These are phyloP conservation scores for Hymenoscyphus scutula DNA, from an alignment of 2,329 filamentous ascomycete species.

Conservation along the genomic window DNA sequence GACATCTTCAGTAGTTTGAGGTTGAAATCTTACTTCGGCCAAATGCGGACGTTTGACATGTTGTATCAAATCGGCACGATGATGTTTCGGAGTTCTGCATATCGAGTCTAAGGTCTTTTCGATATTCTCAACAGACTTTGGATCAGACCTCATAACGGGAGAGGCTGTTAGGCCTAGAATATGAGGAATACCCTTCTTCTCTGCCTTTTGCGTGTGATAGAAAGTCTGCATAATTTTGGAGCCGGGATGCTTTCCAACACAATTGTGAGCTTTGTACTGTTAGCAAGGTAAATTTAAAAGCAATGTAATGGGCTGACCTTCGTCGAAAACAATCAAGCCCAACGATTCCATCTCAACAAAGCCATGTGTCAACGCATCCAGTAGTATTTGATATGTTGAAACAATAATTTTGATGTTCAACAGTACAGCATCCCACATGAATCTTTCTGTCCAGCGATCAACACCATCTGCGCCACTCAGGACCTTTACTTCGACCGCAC, in stretches of 20 bases:
- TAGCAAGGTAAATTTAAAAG: not conserved
- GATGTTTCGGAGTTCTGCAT: constrained; percentile 53
- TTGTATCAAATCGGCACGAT: constrained; percentile 48
- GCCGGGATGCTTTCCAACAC: constrained; percentile 32
- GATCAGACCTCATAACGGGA: constrained; percentile 35
- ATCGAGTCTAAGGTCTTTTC: constrained; percentile 57
- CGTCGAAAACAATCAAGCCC: constrained; percentile 63
- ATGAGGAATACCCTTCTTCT: constrained; percentile 24
- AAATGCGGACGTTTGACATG: constrained; percentile 32
- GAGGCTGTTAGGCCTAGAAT: constrained; percentile 37
- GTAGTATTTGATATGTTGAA: constrained; percentile 58
- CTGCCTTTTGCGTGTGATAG: constrained; percentile 30
- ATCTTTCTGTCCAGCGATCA: constrained; percentile 59
- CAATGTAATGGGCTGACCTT: constrained; percentile 46
- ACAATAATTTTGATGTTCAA: constrained; percentile 56
- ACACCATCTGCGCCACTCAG: constrained; percentile 56
- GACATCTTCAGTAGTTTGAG: not conserved
- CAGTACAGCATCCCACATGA: constrained; percentile 58
- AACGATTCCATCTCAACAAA: constrained; percentile 56
- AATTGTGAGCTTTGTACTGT: constrained; percentile 34
- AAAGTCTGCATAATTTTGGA: constrained; percentile 34
- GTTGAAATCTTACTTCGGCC: constrained; percentile 23
- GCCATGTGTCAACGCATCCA: constrained; percentile 60
- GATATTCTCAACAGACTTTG: constrained; percentile 28
- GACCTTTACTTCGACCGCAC: constrained; percentile 46